Evolutionary conservation across 2,329 filamentous ascomycete genomes (phyloP).

Genomic region (Colletotrichum somersetense): DNA sequence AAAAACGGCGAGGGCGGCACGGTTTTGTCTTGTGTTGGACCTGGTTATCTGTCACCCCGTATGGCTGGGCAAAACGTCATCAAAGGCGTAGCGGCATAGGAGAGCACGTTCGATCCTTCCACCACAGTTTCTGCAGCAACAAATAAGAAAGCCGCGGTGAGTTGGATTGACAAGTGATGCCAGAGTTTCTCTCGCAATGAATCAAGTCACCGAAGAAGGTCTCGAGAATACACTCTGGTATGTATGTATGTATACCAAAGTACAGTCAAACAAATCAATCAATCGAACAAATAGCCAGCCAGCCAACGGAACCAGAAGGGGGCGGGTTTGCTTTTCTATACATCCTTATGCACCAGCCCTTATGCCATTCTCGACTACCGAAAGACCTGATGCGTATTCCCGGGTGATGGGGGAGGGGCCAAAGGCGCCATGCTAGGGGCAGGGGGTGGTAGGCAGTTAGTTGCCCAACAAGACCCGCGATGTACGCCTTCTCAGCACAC

Average conservation of each 20-base stretch:
- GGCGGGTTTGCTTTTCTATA: slow-evolving; percentile 16
- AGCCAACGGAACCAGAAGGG: not conserved
- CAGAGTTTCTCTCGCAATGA: not conserved
- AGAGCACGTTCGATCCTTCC: slow-evolving; percentile 5
- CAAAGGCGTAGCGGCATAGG: not conserved
- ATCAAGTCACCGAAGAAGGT: not conserved
- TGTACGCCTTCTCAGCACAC: not conserved
- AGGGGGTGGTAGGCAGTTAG: not conserved
- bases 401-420: slow-evolving; percentile 15
- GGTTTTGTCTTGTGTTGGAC: not conserved
- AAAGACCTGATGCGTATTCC: slow-evolving; percentile 26
- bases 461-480: slow-evolving; percentile 9
- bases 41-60: not conserved
- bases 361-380: not conserved
- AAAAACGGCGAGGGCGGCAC: not conserved
- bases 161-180: not conserved
- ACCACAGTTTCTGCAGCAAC: slow-evolving; percentile 13
- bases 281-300: not conserved
- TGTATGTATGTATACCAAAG: not conserved
- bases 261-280: not conserved
- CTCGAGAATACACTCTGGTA: not conserved
- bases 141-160: not conserved
- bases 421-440: not conserved
- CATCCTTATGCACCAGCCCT: not conserved
- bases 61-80: slow-evolving; percentile 36